Evolutionary conservation across 2,329 filamentous ascomycete species (phyloP).

Genomic region (Calonectria naviculata): DNA sequence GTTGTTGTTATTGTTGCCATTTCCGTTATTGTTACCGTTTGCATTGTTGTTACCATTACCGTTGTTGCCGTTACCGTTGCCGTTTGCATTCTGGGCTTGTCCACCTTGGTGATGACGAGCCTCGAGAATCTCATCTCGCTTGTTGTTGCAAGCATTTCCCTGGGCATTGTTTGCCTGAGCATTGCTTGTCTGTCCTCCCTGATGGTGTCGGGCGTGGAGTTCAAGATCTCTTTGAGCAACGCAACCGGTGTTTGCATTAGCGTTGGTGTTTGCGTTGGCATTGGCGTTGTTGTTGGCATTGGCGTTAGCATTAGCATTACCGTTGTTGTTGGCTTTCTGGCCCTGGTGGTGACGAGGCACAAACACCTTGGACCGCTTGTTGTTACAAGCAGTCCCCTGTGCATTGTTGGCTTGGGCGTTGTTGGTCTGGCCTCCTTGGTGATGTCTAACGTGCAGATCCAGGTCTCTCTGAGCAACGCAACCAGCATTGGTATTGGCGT

Average conservation of each 20-base stretch:
- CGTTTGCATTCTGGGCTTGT: too few species aligned
- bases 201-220: not conserved
- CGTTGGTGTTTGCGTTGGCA: not conserved
- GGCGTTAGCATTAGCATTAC: not conserved
- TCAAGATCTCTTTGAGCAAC: not conserved
- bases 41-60: not conserved
- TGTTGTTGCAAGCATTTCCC: conserved; percentile 4
- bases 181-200: conserved; percentile 2
- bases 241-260: not conserved
- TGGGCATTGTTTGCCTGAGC: not conserved
- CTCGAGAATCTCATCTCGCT: conserved; percentile 3
- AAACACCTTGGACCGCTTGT: not conserved
- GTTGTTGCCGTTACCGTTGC: not conserved
- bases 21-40: not conserved
- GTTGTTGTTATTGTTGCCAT: not conserved
- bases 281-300: not conserved
- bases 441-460: not conserved
- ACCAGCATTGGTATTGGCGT: not conserved
- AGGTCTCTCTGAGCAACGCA: not conserved
- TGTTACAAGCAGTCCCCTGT: not conserved
- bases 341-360: conserved; percentile 14
- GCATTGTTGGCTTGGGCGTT: not conserved
- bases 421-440: conserved; percentile 1
- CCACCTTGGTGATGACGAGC: conserved; percentile 13
- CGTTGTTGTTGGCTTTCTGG: not conserved